Conservation (phyloP, 2,329 filamentous ascomycete species). For the Tothia fuscella region DNA sequence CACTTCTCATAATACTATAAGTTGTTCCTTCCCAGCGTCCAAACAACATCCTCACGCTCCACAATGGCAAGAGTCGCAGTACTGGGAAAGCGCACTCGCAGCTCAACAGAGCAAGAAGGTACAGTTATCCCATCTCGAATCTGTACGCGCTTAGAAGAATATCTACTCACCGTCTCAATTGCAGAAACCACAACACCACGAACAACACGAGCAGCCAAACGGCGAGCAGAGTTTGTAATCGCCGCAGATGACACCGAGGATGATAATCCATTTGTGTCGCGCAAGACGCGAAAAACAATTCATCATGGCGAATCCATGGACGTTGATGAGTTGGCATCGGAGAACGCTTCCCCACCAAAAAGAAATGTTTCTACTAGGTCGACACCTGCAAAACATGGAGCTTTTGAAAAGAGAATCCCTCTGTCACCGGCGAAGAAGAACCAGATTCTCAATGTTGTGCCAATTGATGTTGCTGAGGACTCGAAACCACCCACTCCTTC, state of each 20-base stretch:
- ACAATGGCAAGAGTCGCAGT: background rate
- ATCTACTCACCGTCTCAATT: background rate
- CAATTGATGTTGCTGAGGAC: conserved; percentile 32
- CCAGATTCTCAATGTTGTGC: conserved; percentile 28
- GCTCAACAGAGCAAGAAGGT: background rate
- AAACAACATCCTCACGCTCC: background rate
- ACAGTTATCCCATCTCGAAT: background rate
- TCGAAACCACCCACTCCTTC: conserved; percentile 42
- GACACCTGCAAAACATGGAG: conserved; percentile 37
- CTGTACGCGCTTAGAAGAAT: background rate
- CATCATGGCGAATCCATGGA: conserved; percentile 24
- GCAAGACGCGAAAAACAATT: conserved; percentile 19
- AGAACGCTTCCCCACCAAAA: conserved; percentile 20
- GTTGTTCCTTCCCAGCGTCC: background rate
- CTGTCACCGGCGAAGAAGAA: conserved; percentile 36
- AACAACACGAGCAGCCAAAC: conserved; percentile 8
- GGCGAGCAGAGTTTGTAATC: conserved; percentile 10
- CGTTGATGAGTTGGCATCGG: conserved; percentile 30
- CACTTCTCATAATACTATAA: too few relatives aligned
- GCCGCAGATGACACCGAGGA: conserved; percentile 38
- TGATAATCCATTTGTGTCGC: conserved; percentile 42
- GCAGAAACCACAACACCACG: conserved; percentile 1
- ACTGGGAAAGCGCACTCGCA: conserved; percentile 10
- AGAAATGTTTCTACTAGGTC: conserved; percentile 25
- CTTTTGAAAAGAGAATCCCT: conserved; percentile 28